phyloP scores from a whole-genome alignment of 768 basidiomycete genomes.

The Suillus decipiens region DNA sequence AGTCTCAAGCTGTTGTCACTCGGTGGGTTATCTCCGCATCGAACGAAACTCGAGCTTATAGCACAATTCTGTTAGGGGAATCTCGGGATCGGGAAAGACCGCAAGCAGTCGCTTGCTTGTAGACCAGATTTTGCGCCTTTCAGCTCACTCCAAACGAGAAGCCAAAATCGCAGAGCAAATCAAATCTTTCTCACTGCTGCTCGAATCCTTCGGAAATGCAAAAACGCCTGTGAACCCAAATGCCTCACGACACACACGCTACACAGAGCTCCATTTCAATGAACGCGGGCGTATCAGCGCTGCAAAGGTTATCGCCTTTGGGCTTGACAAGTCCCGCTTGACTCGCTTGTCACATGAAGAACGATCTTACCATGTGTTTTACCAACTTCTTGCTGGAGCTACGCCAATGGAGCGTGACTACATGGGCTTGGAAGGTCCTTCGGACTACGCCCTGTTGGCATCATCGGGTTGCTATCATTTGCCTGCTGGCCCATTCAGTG shows the following conservation, averaged over 20 bases:
- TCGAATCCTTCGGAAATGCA: slow-evolving; percentile 67
- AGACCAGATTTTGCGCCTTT: slow-evolving; percentile 61
- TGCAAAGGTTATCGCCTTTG: slow-evolving; percentile 60
- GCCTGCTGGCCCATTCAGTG: slow-evolving; percentile 62
- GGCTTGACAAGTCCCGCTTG: slow-evolving; percentile 63
- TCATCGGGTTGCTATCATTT: slow-evolving; percentile 64
- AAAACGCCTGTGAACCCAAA: slow-evolving; percentile 65
- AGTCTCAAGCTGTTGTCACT: slow-evolving; percentile 58
- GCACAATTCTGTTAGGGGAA: slow-evolving; percentile 45
- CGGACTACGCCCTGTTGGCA: slow-evolving; percentile 58
- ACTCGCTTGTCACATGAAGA: slow-evolving; percentile 57
- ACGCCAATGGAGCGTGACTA: slow-evolving; percentile 54
- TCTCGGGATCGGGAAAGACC: slow-evolving; percentile 66
- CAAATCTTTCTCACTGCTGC: slow-evolving; percentile 52
- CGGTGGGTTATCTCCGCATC: slow-evolving; percentile 42
- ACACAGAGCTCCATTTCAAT: slow-evolving; percentile 63
- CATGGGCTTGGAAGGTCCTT: slow-evolving; percentile 56
- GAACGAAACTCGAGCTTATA: slow-evolving; percentile 9
- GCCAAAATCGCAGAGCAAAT: slow-evolving; percentile 54
- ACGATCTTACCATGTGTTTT: slow-evolving; percentile 66
- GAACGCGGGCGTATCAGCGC: slow-evolving; percentile 55
- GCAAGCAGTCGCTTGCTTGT: slow-evolving; percentile 51
- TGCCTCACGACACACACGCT: slow-evolving; percentile 61
- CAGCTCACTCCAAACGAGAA: slow-evolving; percentile 58
- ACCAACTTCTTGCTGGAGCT: slow-evolving; percentile 64